Evolutionary conservation across 2,329 filamentous ascomycete genomes (phyloP).

Genomic region (Clarireedia sp.): DNA sequence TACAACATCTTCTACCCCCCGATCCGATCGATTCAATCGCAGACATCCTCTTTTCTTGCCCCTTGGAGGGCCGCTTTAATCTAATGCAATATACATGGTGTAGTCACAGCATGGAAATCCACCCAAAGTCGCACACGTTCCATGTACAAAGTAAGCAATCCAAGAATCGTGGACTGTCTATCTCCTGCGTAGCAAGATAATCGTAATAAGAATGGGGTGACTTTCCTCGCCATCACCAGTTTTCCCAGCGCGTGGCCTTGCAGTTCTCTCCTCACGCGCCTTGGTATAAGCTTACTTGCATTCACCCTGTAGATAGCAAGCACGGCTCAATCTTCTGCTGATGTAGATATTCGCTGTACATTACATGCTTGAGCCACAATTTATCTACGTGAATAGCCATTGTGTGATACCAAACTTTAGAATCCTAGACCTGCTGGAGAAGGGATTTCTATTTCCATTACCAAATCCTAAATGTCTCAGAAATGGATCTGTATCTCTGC

Average conservation of each 20-base stretch:
- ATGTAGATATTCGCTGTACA: not conserved
- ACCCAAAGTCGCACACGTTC: not conserved
- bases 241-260: not conserved
- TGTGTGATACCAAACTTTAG: too few relatives aligned
- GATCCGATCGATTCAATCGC: slow-evolving; percentile 9
- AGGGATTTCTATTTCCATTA: too few relatives aligned
- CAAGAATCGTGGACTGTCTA: too few relatives aligned
- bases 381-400: too few relatives aligned
- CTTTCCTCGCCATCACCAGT: too few relatives aligned
- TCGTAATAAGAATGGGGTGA: not conserved
- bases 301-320: not conserved
- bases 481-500: too few relatives aligned
- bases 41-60: slow-evolving; percentile 2
- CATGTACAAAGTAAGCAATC: not conserved
- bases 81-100: not conserved
- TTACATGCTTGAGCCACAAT: too few relatives aligned
- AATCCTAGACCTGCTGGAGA: too few relatives aligned
- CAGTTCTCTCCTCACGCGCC: not conserved
- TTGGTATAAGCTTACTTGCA: not conserved
- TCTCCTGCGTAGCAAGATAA: too few relatives aligned
- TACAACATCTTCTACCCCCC: slow-evolving; percentile 5
- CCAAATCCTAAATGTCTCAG: too few relatives aligned
- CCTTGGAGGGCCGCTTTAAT: not conserved
- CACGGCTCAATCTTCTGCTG: not conserved
- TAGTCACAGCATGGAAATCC: not conserved